Evolutionary conservation across 805 yeast species (phyloP).

Genomic region (Candida nemodendra): DNA sequence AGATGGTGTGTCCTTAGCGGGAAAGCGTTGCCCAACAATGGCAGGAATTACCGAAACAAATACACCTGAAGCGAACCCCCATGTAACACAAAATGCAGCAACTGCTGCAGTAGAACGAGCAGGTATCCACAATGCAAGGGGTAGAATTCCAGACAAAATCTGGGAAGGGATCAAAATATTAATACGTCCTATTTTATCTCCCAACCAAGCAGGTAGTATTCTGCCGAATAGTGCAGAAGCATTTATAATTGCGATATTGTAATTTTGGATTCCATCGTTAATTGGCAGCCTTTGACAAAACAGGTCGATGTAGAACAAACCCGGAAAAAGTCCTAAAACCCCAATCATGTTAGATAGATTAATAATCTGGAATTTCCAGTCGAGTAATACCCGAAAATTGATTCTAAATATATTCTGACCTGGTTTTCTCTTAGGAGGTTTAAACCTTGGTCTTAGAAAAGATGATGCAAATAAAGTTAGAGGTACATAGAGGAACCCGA

Average conservation of each 20-base stretch:
- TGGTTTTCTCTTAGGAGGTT: slow-evolving; percentile 36
- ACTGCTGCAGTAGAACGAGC: slow-evolving; percentile 42
- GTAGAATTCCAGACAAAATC: slow-evolving; percentile 33
- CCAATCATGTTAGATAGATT: slow-evolving; percentile 37
- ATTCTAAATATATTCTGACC: slow-evolving; percentile 33
- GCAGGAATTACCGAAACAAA: slow-evolving; percentile 34
- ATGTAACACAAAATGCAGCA: slow-evolving; percentile 33
- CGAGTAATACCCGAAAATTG: slow-evolving; percentile 38
- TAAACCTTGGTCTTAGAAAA: slow-evolving; percentile 29
- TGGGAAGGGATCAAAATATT: slow-evolving; percentile 35
- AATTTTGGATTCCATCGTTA: slow-evolving; percentile 47
- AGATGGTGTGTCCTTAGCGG: slow-evolving; percentile 31
- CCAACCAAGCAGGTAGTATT: slow-evolving; percentile 47
- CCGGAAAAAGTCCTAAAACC: slow-evolving; percentile 36
- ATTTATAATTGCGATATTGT: slow-evolving; percentile 39
- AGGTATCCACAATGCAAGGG: slow-evolving; percentile 48
- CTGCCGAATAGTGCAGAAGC: slow-evolving; percentile 51
- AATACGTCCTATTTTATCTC: slow-evolving; percentile 44
- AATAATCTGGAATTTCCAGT: slow-evolving; percentile 38
- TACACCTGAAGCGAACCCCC: slow-evolving; percentile 36
- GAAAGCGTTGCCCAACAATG: slow-evolving; percentile 32
- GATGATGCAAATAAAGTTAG: slow-evolving; percentile 24
- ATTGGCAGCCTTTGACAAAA: slow-evolving; percentile 52
- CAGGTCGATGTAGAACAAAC: slow-evolving; percentile 55
- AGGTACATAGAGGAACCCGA: slow-evolving; percentile 39